phyloP scores from a whole-genome alignment of 2,329 filamentous ascomycete genomes.

The Pseudogymnoascus sp. region DNA sequence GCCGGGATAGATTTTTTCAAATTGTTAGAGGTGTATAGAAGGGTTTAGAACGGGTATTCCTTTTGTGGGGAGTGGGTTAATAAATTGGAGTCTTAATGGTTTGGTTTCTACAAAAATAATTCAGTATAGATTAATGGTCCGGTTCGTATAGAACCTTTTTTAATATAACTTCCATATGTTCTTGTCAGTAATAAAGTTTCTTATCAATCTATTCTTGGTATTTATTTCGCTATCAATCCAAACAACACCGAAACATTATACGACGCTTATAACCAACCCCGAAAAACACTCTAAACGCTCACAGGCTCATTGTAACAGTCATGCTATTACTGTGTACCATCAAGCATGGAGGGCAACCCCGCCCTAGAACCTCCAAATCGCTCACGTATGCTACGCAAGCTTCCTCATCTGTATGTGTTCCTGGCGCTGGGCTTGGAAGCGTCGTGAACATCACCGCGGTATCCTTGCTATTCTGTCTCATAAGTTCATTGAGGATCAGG shows the following conservation, averaged over 20 bases:
- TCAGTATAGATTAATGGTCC: not conserved
- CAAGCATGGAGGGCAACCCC: conserved; percentile 65
- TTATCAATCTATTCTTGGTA: not conserved
- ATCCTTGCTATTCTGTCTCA: conserved; percentile 56
- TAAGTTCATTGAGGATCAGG: conserved; percentile 77
- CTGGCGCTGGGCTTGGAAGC: conserved; percentile 69
- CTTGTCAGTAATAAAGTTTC: not conserved
- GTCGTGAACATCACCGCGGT: conserved; percentile 79
- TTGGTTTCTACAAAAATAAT: not conserved
- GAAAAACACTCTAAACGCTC: conserved; percentile 10
- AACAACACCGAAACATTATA: not conserved
- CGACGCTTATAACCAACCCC: conserved; percentile 10
- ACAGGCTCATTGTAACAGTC: conserved; percentile 75
- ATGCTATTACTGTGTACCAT: conserved; percentile 82
- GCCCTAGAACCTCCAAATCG: conserved; percentile 70
- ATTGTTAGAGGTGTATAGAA: not conserved
- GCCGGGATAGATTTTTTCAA: not conserved
- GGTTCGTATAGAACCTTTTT: not conserved
- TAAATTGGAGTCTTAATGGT: not conserved
- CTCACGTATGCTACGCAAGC: conserved; percentile 67
- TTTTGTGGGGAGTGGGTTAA: not conserved
- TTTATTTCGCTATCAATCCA: not conserved
- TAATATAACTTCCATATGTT: not conserved
- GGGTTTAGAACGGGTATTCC: not conserved
- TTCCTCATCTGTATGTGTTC: conserved; percentile 61